Evolutionary conservation across 2,329 filamentous ascomycete genomes (phyloP).

Genomic region (Atkinsonella hypoxylon): DNA sequence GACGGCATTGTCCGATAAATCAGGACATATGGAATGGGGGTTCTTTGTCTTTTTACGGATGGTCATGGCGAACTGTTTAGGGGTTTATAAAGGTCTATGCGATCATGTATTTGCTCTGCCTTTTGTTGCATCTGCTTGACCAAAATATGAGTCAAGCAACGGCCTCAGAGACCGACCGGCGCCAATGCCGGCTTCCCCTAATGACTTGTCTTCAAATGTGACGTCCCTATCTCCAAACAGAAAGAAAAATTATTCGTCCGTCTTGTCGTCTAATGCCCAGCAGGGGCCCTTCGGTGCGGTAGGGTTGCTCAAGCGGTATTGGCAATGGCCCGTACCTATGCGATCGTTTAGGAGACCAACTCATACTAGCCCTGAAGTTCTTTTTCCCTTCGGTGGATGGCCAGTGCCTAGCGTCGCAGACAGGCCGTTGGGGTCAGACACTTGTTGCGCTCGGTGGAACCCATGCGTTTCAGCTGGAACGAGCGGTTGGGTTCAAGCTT

Average conservation of each 20-base stretch:
- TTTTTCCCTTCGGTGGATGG: too few relatives aligned
- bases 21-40: neutral
- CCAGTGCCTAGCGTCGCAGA: too few relatives aligned
- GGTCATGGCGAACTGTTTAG: constrained; percentile 29
- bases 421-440: neutral
- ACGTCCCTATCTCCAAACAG: constrained; percentile 11
- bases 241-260: neutral
- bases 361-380: too few relatives aligned
- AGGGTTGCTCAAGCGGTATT: too few relatives aligned
- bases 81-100: constrained; percentile 20
- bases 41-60: constrained; percentile 24
- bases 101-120: constrained; percentile 30
- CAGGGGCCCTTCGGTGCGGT: too few relatives aligned
- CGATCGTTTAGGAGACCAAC: too few relatives aligned
- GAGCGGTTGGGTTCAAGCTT: too few relatives aligned
- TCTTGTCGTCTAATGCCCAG: neutral
- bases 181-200: constrained; percentile 48
- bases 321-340: too few relatives aligned
- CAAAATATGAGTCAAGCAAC: constrained; percentile 47
- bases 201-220: constrained; percentile 24
- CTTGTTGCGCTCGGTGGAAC: neutral
- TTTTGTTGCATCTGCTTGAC: constrained; percentile 37
- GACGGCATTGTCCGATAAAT: constrained; percentile 97
- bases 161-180: constrained; percentile 67
- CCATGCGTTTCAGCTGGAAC: too few relatives aligned